Conservation (phyloP, 805 yeast genomes). For the Myxozyma kluyveri region DNA sequence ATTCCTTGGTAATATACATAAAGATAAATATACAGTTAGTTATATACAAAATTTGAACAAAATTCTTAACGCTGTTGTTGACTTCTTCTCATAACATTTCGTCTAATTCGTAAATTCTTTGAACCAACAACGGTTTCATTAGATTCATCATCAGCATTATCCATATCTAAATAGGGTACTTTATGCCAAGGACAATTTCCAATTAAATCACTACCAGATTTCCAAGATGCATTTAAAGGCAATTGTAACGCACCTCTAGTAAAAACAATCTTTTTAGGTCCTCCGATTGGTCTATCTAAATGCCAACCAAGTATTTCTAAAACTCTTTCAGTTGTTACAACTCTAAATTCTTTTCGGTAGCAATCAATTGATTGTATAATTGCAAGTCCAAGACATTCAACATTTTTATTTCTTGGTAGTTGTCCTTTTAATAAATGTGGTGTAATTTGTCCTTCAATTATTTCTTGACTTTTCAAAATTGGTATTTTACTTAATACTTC, state of each 20-base stretch:
- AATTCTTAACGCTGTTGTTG: not conserved
- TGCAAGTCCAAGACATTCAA: constrained; percentile 23
- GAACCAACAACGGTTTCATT: constrained; percentile 12
- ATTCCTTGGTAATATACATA: too few relatives aligned
- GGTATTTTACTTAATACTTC: not conserved
- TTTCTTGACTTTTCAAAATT: not conserved
- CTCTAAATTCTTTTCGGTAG: constrained; percentile 1
- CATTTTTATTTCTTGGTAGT: too few relatives aligned
- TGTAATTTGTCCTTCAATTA: not conserved
- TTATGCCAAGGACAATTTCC: constrained; percentile 10
- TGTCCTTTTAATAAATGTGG: too few relatives aligned
- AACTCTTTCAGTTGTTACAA: constrained; percentile 6
- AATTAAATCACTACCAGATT: constrained; percentile 9
- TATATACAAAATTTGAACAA: too few relatives aligned
- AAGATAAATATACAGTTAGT: too few relatives aligned
- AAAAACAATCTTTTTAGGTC: constrained; percentile 5
- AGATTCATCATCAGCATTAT: constrained; percentile 3
- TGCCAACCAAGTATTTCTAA: not conserved
- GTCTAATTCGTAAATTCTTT: constrained; percentile 18
- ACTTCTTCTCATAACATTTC: constrained; percentile 22
- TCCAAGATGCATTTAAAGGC: constrained; percentile 21
- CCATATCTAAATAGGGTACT: constrained; percentile 20
- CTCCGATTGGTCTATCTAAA: not conserved
- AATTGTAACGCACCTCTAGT: constrained; percentile 19
- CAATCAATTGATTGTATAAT: constrained; percentile 21